Conservation (phyloP, 1,284 basidiomycete species). For the Xerocomus nothofagi region DNA sequence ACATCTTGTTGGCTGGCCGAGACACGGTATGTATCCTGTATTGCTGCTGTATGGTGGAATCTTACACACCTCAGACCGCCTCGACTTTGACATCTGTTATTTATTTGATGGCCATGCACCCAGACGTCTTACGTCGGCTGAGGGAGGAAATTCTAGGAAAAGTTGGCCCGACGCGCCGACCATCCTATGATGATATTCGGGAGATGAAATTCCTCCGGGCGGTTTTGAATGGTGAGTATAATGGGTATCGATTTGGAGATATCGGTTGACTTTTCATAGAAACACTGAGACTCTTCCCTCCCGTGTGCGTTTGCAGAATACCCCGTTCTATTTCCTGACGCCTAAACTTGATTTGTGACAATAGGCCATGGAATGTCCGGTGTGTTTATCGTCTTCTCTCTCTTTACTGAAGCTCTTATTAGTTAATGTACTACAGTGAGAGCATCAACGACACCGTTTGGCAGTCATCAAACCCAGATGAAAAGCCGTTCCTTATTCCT, state of each 20-base stretch:
- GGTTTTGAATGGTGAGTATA: constrained; percentile 53
- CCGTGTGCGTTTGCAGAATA: constrained; percentile 45
- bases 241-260: background rate
- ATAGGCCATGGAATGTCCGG: constrained; percentile 52
- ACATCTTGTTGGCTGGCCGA: constrained; percentile 45
- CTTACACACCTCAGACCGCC: constrained; percentile 43
- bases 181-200: constrained; percentile 54
- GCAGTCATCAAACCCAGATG: constrained; percentile 42
- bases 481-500: constrained; percentile 55
- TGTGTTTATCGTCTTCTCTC: constrained; percentile 14
- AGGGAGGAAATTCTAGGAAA: constrained; percentile 53
- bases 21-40: constrained; percentile 37
- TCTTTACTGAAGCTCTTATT: background rate
- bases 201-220: constrained; percentile 60
- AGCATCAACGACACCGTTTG: constrained; percentile 44
- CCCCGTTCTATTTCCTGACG: background rate
- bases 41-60: constrained; percentile 9
- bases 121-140: constrained; percentile 44
- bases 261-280: constrained; percentile 37
- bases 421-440: constrained; percentile 28
- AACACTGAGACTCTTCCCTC: constrained; percentile 59
- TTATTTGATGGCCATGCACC: constrained; percentile 56
- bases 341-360: background rate
- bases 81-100: constrained; percentile 51
- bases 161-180: constrained; percentile 46